Base-by-base conservation (phyloP, 2,329 filamentous ascomycete species). In the Coleophoma eucalyptorum region DNA sequence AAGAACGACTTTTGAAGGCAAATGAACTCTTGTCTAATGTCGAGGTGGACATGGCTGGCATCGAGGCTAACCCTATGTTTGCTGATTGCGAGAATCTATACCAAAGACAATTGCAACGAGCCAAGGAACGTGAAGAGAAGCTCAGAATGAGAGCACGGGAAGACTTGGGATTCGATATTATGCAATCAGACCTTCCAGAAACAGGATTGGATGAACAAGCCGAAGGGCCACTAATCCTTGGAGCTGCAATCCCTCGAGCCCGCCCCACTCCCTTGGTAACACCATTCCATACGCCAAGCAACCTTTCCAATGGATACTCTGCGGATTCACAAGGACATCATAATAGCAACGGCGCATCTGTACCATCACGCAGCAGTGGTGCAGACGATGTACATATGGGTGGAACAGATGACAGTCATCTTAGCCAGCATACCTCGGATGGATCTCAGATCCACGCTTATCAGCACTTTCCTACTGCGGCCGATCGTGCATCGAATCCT, bases 1-100 rank as follows among this genome's bases (percentile, higher is more conserved):
- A 86, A 60, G 88, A 96, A 55, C 80, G 90, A 38, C 83, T 86
- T 2, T 73, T 97, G 48, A 94, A 92, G 67, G 92, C 90, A 1
- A 96, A 95, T 53, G 94, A 99, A 70, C 83, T 99, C 61, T 75
- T 92, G 34, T 84, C 90, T 19, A 97, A 97, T 63, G 93, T 97
- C 2, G 91, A 97, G 65, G 93, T 97, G 33, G 93, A 97, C 69
- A 87, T 97, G 55, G 83, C 84, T 41, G 83, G 81, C 43, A 84
- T 97, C 50, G 86, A 90, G 62, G 75, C 77, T 40, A 78, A 88
- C 56, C 82, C 87, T 13, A 75, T 74, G 11, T 73, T 87, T 33
- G 75, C 87, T 38, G 86, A 94, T 62, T 97, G 91, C 73, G 90
- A 97, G 57, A 86, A 81, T 43, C 79, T 97, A 3, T 92, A 94